These are phyloP conservation scores for Chamaenerion angustifolium DNA, from an alignment of 345 rosid genomes.

Conservation along the genomic window DNA sequence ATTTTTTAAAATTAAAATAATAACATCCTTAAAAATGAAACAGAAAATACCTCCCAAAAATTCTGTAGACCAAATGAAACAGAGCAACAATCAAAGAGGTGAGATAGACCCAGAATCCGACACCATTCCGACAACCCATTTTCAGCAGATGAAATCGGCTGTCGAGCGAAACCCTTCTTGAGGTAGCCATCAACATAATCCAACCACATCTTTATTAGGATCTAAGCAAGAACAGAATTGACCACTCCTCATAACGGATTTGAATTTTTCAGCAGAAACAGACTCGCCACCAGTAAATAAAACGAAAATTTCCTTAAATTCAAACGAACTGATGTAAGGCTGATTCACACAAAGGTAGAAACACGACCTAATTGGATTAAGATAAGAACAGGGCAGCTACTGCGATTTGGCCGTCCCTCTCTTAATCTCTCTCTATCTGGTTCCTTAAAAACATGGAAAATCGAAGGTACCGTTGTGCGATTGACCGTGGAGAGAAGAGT, in stretches of 20 bases:
- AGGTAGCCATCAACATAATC: conserved; percentile 22
- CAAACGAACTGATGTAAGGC: conserved; percentile 9
- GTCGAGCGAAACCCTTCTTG: conserved; percentile 8
- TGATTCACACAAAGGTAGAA: conserved; percentile 21
- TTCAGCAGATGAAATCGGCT: conserved; percentile 15
- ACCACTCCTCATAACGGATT: conserved; percentile 25
- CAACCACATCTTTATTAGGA: conserved; percentile 22
- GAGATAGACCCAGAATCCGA: conserved; percentile 33
- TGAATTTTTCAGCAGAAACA: conserved; percentile 23
- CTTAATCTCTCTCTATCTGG: conserved; percentile 9
- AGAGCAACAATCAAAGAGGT: conserved; percentile 27
- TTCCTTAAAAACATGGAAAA: conserved; percentile 49
- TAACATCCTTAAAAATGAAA: neutral
- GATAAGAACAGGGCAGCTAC: conserved; percentile 67
- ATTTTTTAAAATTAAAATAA: too few species aligned
- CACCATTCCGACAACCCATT: conserved; percentile 19
- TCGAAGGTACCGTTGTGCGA: conserved; percentile 32
- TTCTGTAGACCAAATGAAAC: conserved; percentile 21
- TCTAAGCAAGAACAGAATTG: conserved; percentile 28
- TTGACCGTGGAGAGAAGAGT: neutral
- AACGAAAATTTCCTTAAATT: conserved; percentile 1
- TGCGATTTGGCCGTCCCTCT: neutral
- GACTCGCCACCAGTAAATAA: conserved; percentile 46
- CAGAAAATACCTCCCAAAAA: conserved; percentile 19
- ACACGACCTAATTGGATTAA: conserved; percentile 9